Base-by-base conservation (phyloP, 2,329 filamentous ascomycete species). In the Fusarium pseudocircinatum region DNA sequence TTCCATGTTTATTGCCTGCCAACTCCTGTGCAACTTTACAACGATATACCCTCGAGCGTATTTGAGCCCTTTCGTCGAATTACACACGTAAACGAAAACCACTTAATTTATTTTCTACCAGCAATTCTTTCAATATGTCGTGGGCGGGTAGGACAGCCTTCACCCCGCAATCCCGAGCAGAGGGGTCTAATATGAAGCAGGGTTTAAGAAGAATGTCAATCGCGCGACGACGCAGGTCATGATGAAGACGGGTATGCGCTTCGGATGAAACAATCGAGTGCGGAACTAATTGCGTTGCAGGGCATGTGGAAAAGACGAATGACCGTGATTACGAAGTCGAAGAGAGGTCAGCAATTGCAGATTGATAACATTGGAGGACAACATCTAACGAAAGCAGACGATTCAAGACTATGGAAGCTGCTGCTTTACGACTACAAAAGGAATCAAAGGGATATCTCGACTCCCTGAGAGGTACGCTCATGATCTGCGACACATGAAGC, bases 321-420 rank as follows among this genome's bases (percentile, higher is more conserved):
- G 96, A 99, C 85, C 94, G 97, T 77, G 96, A 98, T 83, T 99
- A 98, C 83, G 96, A 98, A 84, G 96, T 98, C 60, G 97, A 99
- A 84, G 94, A 97, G 84, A 91, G 94, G 92, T 95, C 83, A 70
- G 74, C 58, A 68, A 53, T 47, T 34, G 20, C 28, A 22, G 57
- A 60, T 20, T 30, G 20, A 46, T 7, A 14, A 14, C 53, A 40
- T 47, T 56, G n/a, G 28, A 60, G 22, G 43, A 60, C 28, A 43
- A 50, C 47, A 49, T 43, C 80, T 79, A 75, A 79, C 73, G 24
- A 28, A 22, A 74, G 73, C 79, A 96, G 96, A 82, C 95, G 96
- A 75, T 99, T 97, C 86, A 93, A 94, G 77, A 98, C 96, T 8
- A 98, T 99, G 94, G 96, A 99, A 83, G 92, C 95, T 11, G 96